A percentile compares a stretch with the other conserved stretches of the same genome.
phyloP scores from a whole-genome alignment of 2,329 filamentous ascomycete genomes.

The Diaporthe vexans region DNA sequence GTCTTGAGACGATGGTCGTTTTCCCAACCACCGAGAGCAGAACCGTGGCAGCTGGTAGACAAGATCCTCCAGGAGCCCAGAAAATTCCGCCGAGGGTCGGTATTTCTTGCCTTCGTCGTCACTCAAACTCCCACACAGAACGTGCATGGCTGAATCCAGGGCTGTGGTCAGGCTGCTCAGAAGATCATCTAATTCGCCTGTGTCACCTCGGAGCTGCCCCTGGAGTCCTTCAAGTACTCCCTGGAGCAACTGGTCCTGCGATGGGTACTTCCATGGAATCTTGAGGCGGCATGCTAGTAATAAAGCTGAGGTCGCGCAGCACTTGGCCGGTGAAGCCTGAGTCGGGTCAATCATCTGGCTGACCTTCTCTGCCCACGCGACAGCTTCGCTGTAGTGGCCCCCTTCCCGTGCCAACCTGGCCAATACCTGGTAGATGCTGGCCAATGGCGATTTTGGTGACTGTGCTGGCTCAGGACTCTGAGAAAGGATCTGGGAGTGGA shows the following conservation, averaged over 20 bases:
- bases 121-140: slow-evolving; percentile 54
- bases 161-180: slow-evolving; percentile 68
- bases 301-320: slow-evolving; percentile 68
- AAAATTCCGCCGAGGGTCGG: slow-evolving; percentile 43
- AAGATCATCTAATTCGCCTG: slow-evolving; percentile 72
- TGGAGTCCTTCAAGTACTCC: slow-evolving; percentile 69
- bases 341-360: slow-evolving; percentile 54
- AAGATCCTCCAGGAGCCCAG: slow-evolving; percentile 65
- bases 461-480: slow-evolving; percentile 52
- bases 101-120: slow-evolving; percentile 38
- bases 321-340: slow-evolving; percentile 62
- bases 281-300: slow-evolving; percentile 69
- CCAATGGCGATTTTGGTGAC: slow-evolving; percentile 59
- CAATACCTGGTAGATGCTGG: slow-evolving; percentile 66
- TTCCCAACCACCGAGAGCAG: slow-evolving; percentile 72
- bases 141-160: slow-evolving; percentile 66
- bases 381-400: slow-evolving; percentile 66
- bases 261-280: slow-evolving; percentile 52
- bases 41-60: slow-evolving; percentile 73
- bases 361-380: slow-evolving; percentile 67
- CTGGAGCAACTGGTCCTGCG: slow-evolving; percentile 59
- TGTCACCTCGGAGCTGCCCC: slow-evolving; percentile 71
- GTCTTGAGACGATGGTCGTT: slow-evolving; percentile 64
- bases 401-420: slow-evolving; percentile 58
- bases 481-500: slow-evolving; percentile 56